Evolutionary conservation across 2,329 filamentous ascomycete genomes (phyloP).

Genomic region (Tolypocladium capitatum): DNA sequence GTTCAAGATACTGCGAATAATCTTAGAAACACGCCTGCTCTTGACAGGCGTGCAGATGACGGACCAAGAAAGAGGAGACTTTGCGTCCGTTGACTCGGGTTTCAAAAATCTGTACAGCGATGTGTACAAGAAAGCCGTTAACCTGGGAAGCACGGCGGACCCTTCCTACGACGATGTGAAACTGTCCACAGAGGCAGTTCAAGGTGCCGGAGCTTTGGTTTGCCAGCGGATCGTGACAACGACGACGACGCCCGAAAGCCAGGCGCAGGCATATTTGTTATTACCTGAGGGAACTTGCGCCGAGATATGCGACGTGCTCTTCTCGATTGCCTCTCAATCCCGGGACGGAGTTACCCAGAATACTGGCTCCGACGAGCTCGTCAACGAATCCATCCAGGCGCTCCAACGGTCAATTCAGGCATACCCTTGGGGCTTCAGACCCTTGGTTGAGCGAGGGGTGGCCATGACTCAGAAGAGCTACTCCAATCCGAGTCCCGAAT

Average conservation of each 20-base stretch:
- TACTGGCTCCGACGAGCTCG: constrained; percentile 19
- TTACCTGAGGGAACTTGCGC: constrained; percentile 20
- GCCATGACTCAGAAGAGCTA: constrained; percentile 13
- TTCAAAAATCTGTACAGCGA: constrained; percentile 30
- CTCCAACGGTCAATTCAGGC: constrained; percentile 24
- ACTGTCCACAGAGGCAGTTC: constrained; percentile 28
- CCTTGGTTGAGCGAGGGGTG: constrained; percentile 17
- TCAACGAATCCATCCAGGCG: constrained; percentile 27
- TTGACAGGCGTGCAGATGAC: constrained; percentile 21
- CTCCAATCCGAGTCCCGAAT: constrained; percentile 7
- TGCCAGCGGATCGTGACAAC: constrained; percentile 18
- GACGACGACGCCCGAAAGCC: background rate
- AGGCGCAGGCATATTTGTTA: constrained; percentile 13
- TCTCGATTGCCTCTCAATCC: constrained; percentile 14
- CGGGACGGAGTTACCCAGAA: constrained; percentile 9
- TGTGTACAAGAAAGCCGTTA: constrained; percentile 26
- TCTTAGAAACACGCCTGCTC: constrained; percentile 32
- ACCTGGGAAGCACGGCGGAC: constrained; percentile 12
- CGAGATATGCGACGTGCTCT: constrained; percentile 24
- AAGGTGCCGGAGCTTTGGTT: constrained; percentile 31
- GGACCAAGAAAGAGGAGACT: constrained; percentile 23
- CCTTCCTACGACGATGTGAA: constrained; percentile 24
- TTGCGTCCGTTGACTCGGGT: constrained; percentile 19
- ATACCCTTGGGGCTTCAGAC: constrained; percentile 21
- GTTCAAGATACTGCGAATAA: constrained; percentile 34